Percentiles rank a stretch among this genome's conserved stretches.
Evolutionary conservation across 352 stramenopile species (phyloP).

Genomic region (Globisporangium polare): DNA sequence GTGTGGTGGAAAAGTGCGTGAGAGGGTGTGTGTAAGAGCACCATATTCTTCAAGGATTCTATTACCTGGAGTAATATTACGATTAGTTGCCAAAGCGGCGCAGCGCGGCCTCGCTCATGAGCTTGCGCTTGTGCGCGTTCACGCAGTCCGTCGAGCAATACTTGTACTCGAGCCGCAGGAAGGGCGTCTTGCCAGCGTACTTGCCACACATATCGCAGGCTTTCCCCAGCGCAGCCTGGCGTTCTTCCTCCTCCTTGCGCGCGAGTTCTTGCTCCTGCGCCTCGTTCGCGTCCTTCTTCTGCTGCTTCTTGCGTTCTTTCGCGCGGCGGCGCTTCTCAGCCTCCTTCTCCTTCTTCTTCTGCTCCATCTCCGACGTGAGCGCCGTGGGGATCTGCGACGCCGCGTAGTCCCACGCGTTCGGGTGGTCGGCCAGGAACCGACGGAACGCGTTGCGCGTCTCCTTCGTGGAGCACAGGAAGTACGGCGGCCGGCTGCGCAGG

Average conservation of each 20-base stretch:
- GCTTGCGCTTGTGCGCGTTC: constrained; percentile 88
- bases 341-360: constrained; percentile 83
- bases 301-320: constrained; percentile 90
- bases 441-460: constrained; percentile 91
- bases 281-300: constrained; percentile 71
- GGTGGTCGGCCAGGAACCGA: constrained; percentile 76
- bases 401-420: constrained; percentile 77
- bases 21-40: too few species aligned
- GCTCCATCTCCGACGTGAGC: constrained; percentile 78
- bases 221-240: constrained; percentile 72
- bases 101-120: constrained; percentile 91
- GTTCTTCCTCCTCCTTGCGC: constrained; percentile 52
- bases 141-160: constrained; percentile 95
- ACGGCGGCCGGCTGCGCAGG: constrained; percentile 73
- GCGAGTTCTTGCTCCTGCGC: constrained; percentile 65
- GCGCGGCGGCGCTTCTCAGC: constrained; percentile 86
- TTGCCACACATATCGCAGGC: constrained; percentile 78
- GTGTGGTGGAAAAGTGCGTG: too few species aligned
- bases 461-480: constrained; percentile 88
- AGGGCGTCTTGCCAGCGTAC: constrained; percentile 84
- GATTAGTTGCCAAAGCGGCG: constrained; percentile 64
- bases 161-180: constrained; percentile 89
- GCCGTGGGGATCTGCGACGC: constrained; percentile 67
- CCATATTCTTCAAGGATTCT: too few species aligned
- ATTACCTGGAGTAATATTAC: too few species aligned